Evolutionary conservation across 108 stramenopile species (phyloP), one percentile per base, ranked within the genome.

Genomic region (Schizochytrium sp.): DNA sequence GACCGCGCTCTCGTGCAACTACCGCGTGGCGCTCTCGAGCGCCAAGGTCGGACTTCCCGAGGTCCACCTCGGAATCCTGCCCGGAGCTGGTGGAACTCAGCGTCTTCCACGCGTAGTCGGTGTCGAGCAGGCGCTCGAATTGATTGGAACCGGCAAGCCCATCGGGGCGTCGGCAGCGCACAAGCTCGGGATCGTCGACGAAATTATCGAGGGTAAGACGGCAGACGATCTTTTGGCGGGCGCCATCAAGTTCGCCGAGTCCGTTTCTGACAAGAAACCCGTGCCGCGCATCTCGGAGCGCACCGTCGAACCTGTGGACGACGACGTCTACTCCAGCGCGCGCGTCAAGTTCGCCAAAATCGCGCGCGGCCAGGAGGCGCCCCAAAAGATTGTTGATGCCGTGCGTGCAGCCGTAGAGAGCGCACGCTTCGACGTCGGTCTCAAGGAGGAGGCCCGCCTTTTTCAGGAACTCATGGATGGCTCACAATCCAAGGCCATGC

Each of bases 21-120:
- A 95, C 90, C 97, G 99, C 19, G 94, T 97, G 28, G 93, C 93
- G 5, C 90, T 92, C 19, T 23, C n/a, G 43, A 91, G 60, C 21
- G 95, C 96, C n/a, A 92, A 90, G 58, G 91, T 98, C 89, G 98
- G 98, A 23, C 92, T 99, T 16, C 98, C 98, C 5, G 99, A 99
- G 92, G 96, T 97, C 3, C 92, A 95, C 60, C 95, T 99, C 29
- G 99, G 97, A 44, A 95, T 99, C 89, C 96, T 99, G 76, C 98
- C 98, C 0, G 97, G 97, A 19, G 99, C 97, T 0, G 99, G 99
- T 5, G 99, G 97, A 5, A 98, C 99, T 5, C 99, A 99, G 91
- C 96, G 98, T 25, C 94, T 99, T 69, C 96, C 98, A 12, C 92
- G 98, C 57, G 90, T 98, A 58, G 94, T 96, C 60, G 95, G 94